These are phyloP conservation scores for Arxiozyma telluris DNA, from an alignment of 1,139 yeast genomes.

Conservation along the genomic window DNA sequence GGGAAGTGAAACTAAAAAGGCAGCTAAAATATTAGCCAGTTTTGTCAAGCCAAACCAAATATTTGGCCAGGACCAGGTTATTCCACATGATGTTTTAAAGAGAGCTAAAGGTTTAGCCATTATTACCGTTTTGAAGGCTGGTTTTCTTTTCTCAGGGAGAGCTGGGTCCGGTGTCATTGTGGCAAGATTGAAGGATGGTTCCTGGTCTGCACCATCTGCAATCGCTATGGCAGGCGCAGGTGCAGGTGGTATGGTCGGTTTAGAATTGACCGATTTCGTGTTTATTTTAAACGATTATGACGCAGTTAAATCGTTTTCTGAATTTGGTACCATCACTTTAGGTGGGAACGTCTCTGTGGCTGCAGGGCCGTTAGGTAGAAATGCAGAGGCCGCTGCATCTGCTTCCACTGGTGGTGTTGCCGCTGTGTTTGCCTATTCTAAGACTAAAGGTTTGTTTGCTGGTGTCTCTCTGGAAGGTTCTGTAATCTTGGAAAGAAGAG, in stretches of 20 bases:
- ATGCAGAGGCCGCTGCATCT: conserved; percentile 96
- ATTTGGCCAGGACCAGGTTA: conserved; percentile 78
- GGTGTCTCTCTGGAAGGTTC: conserved; percentile 97
- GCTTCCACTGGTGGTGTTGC: conserved; percentile 85
- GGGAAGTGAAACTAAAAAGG: conserved; percentile 83
- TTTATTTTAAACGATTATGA: conserved; percentile 77
- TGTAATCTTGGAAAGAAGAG: conserved; percentile 89
- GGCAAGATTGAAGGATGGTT: conserved; percentile 87
- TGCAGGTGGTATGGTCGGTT: conserved; percentile 96
- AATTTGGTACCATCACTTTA: conserved; percentile 84
- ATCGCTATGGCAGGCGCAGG: conserved; percentile 97
- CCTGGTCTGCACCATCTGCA: conserved; percentile 98
- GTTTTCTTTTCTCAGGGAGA: conserved; percentile 89
- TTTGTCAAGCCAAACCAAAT: conserved; percentile 94
- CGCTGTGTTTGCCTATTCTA: conserved; percentile 87
- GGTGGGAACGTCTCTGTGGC: conserved; percentile 96
- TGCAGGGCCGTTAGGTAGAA: conserved; percentile 97
- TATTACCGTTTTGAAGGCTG: conserved; percentile 89
- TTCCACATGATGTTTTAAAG: conserved; percentile 80
- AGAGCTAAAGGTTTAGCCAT: conserved; percentile 91
- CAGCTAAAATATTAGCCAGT: conserved; percentile 86
- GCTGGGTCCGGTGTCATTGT: conserved; percentile 97
- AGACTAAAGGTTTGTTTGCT: conserved; percentile 93
- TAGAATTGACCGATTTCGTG: conserved; percentile 93
- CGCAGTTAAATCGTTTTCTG: conserved; percentile 92